A percentile compares a stretch with the other conserved stretches of the same genome.
Evolutionary conservation across 352 stramenopile genomes (phyloP).

Genomic region (Thalassiosira exigua): DNA sequence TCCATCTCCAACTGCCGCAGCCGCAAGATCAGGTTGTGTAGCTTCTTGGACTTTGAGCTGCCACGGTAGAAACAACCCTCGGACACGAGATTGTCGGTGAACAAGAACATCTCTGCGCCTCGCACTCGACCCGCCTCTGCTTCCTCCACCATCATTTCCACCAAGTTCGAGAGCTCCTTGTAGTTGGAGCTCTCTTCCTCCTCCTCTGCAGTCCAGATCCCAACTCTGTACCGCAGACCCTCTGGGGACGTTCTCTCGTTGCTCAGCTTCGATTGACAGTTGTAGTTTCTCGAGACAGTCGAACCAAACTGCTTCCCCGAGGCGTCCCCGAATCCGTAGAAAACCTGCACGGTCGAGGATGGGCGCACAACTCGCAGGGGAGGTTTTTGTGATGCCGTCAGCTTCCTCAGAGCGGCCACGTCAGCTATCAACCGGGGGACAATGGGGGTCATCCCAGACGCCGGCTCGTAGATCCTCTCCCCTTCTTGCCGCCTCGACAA

Average conservation of each 20-base stretch:
- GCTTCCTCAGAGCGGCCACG: slow-evolving; percentile 30
- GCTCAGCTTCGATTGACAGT: too few species aligned
- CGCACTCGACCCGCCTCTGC: slow-evolving; percentile 14
- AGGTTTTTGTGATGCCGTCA: slow-evolving; percentile 26
- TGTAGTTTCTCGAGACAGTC: neutral
- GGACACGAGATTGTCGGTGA: slow-evolving; percentile 70
- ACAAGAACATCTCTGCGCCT: slow-evolving; percentile 64
- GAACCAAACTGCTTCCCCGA: slow-evolving; percentile 46
- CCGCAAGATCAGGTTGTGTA: slow-evolving; percentile 55
- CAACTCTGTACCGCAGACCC: slow-evolving; percentile 17
- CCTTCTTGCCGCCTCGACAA: too few species aligned
- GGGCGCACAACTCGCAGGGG: slow-evolving; percentile 7
- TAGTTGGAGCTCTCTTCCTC: slow-evolving; percentile 54
- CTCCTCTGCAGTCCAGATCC: slow-evolving; percentile 30
- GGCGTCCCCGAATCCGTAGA: slow-evolving; percentile 61
- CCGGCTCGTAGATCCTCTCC: too few species aligned
- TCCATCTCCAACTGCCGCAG: slow-evolving; percentile 46
- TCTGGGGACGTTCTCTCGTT: too few species aligned
- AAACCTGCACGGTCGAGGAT: neutral
- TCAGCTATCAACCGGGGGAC: slow-evolving; percentile 44
- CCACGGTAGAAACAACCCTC: slow-evolving; percentile 57
- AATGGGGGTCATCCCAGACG: neutral
- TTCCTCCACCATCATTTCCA: slow-evolving; percentile 35
- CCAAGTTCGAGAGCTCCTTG: slow-evolving; percentile 52
- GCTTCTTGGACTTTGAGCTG: slow-evolving; percentile 36